Evolutionary conservation across 208 protist species (phyloP).

Genomic region (Naegleria fowleri): DNA sequence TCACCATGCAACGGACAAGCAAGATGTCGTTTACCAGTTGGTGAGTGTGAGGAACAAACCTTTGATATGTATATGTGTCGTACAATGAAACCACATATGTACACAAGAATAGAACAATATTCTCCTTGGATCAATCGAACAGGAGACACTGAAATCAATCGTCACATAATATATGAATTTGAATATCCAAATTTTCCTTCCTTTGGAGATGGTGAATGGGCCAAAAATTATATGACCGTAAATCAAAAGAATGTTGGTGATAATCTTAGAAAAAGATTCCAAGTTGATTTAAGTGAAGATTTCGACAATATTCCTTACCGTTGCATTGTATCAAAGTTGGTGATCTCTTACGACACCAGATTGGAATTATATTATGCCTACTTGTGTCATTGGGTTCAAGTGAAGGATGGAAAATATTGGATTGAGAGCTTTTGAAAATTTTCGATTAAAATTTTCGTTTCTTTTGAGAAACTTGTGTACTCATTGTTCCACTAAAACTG

Average conservation of each 20-base stretch:
- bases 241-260: no score
- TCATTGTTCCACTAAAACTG: no score
- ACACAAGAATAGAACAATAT: neutral
- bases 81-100: neutral
- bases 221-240: neutral
- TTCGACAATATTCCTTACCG: neutral
- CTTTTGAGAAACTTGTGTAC: no score
- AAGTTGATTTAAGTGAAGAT: neutral
- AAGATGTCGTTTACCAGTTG: neutral
- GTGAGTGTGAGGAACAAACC: neutral
- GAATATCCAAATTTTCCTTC: neutral
- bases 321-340: neutral
- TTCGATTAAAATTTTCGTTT: no score
- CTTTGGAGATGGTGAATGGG: neutral
- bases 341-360: neutral
- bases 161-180: neutral
- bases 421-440: no score
- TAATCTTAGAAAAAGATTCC: no score
- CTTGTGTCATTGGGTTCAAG: neutral
- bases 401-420: neutral
- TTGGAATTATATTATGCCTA: neutral
- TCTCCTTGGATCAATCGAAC: neutral
- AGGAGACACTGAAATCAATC: neutral
- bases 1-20: neutral
- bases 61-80: neutral